phyloP scores from a whole-genome alignment of 2,329 filamentous ascomycete genomes.

The Xylariaceae sp. region DNA sequence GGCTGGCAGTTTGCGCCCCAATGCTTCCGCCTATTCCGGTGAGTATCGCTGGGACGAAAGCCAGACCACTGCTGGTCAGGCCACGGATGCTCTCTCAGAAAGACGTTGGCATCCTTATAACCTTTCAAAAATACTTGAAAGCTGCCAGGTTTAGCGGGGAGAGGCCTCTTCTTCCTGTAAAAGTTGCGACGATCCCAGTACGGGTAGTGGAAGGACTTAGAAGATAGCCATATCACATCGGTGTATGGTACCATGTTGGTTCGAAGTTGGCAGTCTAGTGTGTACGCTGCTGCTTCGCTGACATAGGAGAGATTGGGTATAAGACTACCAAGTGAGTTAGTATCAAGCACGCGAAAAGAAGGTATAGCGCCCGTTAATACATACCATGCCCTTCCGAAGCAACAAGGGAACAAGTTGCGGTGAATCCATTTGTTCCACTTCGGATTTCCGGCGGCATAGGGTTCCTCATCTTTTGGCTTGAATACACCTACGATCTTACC shows the following conservation, averaged over 20 bases:
- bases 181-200: slow-evolving; percentile 92
- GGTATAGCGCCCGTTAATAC: slow-evolving; percentile 20
- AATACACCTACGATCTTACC: slow-evolving; percentile 97
- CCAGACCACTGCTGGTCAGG: slow-evolving; percentile 76
- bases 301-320: slow-evolving; percentile 98
- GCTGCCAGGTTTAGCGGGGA: slow-evolving; percentile 87
- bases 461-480: slow-evolving; percentile 98
- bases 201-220: slow-evolving; percentile 96
- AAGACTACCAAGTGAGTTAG: slow-evolving; percentile 44
- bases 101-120: slow-evolving; percentile 94
- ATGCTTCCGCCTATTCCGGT: slow-evolving; percentile 60
- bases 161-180: slow-evolving; percentile 76
- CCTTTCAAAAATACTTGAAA: slow-evolving; percentile 97
- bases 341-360: not conserved
- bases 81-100: slow-evolving; percentile 93
- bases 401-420: slow-evolving; percentile 93
- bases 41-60: slow-evolving; percentile 62
- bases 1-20: slow-evolving; percentile 85
- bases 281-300: slow-evolving; percentile 94
- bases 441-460: slow-evolving; percentile 91
- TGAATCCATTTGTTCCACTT: slow-evolving; percentile 99
- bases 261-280: slow-evolving; percentile 81
- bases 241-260: slow-evolving; percentile 95
- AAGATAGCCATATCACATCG: slow-evolving; percentile 87
- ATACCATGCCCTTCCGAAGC: slow-evolving; percentile 84